phyloP scores from a whole-genome alignment of 139 green algal genomes.

The Tetraselmis striata region DNA sequence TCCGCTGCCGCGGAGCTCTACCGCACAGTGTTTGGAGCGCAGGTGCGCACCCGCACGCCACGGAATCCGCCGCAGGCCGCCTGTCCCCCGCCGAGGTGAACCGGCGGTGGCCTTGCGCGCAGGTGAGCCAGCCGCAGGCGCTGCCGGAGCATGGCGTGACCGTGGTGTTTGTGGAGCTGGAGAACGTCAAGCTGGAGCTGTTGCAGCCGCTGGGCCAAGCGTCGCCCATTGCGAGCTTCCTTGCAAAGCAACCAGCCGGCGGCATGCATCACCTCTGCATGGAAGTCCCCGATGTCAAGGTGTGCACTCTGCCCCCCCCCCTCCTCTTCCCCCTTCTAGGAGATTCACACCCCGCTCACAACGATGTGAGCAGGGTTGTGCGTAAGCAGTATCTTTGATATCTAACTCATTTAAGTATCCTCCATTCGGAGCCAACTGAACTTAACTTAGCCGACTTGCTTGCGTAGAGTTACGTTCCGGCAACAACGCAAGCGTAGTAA shows the following conservation, averaged over 20 bases:
- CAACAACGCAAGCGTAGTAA: too few species aligned
- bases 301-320: neutral
- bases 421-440: too few species aligned
- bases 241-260: constrained; percentile 43
- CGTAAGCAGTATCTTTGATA: neutral
- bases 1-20: constrained; percentile 39
- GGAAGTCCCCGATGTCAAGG: constrained; percentile 32
- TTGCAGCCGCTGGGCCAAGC: constrained; percentile 45
- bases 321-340: neutral
- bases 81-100: neutral
- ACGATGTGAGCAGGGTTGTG: neutral
- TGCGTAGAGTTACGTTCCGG: too few species aligned
- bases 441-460: too few species aligned
- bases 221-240: constrained; percentile 47
- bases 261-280: constrained; percentile 63
- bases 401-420: constrained; percentile 3
- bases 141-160: constrained; percentile 46
- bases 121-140: constrained; percentile 15
- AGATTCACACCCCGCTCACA: too few species aligned
- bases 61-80: neutral
- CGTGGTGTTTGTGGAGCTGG: constrained; percentile 57
- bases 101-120: neutral
- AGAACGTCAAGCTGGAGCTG: constrained; percentile 57
- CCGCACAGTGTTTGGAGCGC: constrained; percentile 35
- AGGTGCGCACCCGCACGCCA: constrained; percentile 22